phyloP scores from a whole-genome alignment of 495 filamentous ascomycete species.

The Neurospora sp. region DNA sequence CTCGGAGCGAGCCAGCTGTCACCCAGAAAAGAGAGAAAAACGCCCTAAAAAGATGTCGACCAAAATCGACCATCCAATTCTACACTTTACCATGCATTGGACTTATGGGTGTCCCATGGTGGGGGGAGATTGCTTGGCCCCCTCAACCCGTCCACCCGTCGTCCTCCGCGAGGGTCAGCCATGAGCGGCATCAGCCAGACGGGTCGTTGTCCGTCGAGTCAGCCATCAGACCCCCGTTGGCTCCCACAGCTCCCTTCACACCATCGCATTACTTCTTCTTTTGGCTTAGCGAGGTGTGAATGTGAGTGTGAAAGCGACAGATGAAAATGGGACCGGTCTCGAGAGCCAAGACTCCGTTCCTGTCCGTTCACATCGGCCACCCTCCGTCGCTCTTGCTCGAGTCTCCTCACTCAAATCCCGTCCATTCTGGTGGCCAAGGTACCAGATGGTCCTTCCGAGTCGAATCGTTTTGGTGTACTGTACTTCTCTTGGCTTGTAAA shows the following conservation, averaged over 20 bases:
- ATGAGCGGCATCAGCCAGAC: background rate
- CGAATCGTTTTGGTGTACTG: background rate
- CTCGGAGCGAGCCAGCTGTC: background rate
- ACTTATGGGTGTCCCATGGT: background rate
- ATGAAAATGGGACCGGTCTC: background rate
- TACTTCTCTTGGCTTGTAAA: background rate
- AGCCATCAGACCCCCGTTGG: background rate
- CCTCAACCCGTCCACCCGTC: background rate
- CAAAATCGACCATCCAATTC: background rate
- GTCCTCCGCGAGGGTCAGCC: background rate
- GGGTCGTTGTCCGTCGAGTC: background rate
- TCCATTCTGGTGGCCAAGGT: background rate
- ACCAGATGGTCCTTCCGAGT: background rate
- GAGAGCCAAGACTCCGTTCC: background rate
- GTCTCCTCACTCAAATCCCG: background rate
- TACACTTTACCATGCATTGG: background rate
- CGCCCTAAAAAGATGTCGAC: background rate
- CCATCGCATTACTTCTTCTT: background rate
- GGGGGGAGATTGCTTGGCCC: background rate
- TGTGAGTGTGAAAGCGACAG: background rate
- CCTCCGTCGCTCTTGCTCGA: background rate
- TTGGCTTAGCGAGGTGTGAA: background rate
- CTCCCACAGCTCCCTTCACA: background rate
- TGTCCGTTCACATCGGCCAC: background rate
- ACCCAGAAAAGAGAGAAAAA: background rate